Base-by-base conservation (phyloP, 1,284 basidiomycete genomes). In the Macrocystidia cucumis region DNA sequence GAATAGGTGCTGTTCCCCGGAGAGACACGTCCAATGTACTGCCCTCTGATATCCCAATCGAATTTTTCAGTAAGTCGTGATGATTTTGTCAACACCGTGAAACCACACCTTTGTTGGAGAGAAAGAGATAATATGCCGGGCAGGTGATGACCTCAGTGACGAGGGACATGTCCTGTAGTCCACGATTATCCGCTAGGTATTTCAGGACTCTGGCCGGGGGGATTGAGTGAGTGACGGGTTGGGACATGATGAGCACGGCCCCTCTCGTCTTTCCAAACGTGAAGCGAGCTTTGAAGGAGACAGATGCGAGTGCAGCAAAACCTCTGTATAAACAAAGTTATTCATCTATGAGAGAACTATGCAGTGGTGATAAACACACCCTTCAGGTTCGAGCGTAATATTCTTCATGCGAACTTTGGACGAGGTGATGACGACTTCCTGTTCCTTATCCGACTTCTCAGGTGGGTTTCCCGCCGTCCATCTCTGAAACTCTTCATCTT, bases 241-340 rank as follows among this genome's bases (percentile, higher is more conserved):
- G 19, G 8, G 36, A 31, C 41, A 48, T 45, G 22, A 45, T 39
- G 13, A 48, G 17, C 20, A 48, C 23, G 19, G 45, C 47, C 14
- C 47, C 47, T 2, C 41, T 39, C 25, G 26, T 39, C n/a, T 18
- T 16, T 14, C 36, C 38, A 30, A 48, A 48, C 37, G 39, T 35
- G 43, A 43, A 48, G 25, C 31, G 28, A 13, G 43, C 45, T 32
- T 47, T 46, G 27, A 48, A 38, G n/a, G 47, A 45, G 7, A 45
- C 45, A 11, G 44, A 37, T 4, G 35, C 43, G 9, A 47, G 21
- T 25, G 37, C 45, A 12, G 37, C 14, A 13, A 46, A 29, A 13
- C 22, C 33, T 4, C 45, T 45, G 12, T n/a, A 4, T 18, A 7
- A 5, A 18, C 18, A 7, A 5, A 19, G 18, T 19, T 32, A 11